Base-by-base conservation (phyloP, 1,139 yeast genomes). In the Geotrichum cucujoidarum region DNA sequence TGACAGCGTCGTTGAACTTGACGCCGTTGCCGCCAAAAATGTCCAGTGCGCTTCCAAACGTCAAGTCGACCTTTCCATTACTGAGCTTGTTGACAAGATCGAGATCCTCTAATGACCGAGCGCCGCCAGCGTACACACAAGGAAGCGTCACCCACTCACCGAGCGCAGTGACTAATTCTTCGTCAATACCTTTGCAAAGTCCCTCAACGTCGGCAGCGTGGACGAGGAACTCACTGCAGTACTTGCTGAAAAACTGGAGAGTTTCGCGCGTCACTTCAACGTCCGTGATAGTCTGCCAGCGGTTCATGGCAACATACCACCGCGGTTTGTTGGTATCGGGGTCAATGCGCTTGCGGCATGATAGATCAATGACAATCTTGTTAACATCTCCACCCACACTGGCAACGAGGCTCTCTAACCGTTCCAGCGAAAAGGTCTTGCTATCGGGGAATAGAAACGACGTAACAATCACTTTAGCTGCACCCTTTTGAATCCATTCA, bases 171-270 rank as follows among this genome's bases (percentile, higher is more conserved):
- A 92, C 97, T 47, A 92, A 71, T 17, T 80, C 75, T 59, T 81
- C 81, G 60, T 92, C 98, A 38, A 92, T 86, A 0, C 99, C 99
- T 38, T 80, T 76, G 64, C 98, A 92, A 22, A 92, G 72, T 0
- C 99, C 99, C 66, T 92, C 99, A 2, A 92, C 97, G 64, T 92
- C 98, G 0, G 98, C 99, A 2, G 98, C 98, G 67, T 92, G 99
- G 22, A 92, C 82, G 51, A 92, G 70, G 60, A 90, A 86, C 66
- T 92, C 98, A 54, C 79, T 77, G 60, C 97, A 87, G 64, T 83
- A 86, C 44, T 72, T 50, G 13, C 83, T 69, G 32, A 92, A 74
- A 48, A 66, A 54, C 4, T 58, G 63, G 49, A 92, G 74, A 27
- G 86, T 76, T 27, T 75, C 76, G 36, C 65, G 63, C 45, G 72